Evolutionary conservation across 768 basidiomycete genomes (phyloP).

Genomic region (Termitomyces sp.): DNA sequence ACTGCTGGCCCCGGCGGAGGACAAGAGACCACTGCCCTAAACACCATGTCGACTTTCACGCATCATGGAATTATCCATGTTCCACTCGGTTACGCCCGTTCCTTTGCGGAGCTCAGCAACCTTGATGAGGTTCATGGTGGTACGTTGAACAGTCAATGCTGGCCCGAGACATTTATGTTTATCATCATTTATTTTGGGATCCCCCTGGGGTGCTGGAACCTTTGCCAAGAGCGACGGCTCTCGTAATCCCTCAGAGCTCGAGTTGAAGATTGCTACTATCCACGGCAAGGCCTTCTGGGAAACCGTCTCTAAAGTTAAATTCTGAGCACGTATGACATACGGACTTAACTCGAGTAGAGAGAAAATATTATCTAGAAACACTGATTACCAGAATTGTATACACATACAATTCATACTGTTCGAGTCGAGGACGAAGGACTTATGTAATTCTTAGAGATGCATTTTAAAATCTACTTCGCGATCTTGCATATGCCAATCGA

Average conservation of each 20-base stretch:
- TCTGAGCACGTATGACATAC: constrained; percentile 7
- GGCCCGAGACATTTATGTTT: background rate
- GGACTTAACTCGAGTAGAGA: too few species aligned
- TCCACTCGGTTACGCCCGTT: constrained; percentile 63
- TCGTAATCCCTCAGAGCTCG: constrained; percentile 55
- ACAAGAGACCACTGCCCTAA: constrained; percentile 60
- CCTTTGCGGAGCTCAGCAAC: constrained; percentile 34
- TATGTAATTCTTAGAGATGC: too few species aligned
- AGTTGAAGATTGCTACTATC: constrained; percentile 49
- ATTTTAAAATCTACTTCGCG: too few species aligned
- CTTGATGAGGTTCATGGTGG: constrained; percentile 56
- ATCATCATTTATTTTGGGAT: constrained; percentile 35
- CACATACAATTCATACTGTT: background rate
- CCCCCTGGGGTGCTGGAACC: constrained; percentile 81
- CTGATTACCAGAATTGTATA: background rate
- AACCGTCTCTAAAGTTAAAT: constrained; percentile 36
- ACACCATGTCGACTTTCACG: constrained; percentile 48
- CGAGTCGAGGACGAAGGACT: too few species aligned
- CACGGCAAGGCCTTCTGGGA: constrained; percentile 58
- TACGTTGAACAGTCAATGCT: constrained; percentile 22
- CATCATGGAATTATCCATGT: constrained; percentile 75
- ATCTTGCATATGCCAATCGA: too few species aligned
- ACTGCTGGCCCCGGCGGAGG: constrained; percentile 75
- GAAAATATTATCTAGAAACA: background rate
- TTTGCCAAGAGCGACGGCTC: constrained; percentile 49